Evolutionary conservation across 208 protist genomes (phyloP), one percentile per base, ranked within the genome.

Genomic region (Trichomonas vaginalis): DNA sequence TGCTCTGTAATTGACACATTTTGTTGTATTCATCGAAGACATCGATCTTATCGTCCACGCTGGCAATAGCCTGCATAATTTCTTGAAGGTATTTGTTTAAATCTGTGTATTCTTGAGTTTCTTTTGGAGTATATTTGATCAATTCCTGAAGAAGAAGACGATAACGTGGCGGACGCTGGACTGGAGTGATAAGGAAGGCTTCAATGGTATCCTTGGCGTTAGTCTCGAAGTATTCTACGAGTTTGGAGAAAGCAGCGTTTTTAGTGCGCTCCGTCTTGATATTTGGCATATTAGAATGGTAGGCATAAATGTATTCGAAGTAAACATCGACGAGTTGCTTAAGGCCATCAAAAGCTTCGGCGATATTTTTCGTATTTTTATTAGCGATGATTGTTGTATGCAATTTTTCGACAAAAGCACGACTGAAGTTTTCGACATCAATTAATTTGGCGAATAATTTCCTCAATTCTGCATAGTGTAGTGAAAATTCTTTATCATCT

Each of bases 141-240:
- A 96, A 8, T 92, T 96, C 96, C 62, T 96, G 96, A 42, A 96
- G 80, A 45, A 96, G 83, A 51, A 96, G 45, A 79, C 92, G 82
- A 70, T 96, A 96, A 42, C 96, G 61, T 46, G 96, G 96, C 15
- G 80, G 62, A 15, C 96, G 40, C 49, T 96, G 96, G n/a, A 96
- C 62, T n/a, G 96, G 96, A 56, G 62, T 49, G 39, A 96, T 96
- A 23, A 96, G 27, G 27, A 51, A 92, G 12, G 40, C 35, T 39
- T 42, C 15, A 56, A 92, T 3, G 4, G 86, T 92, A 42, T 92
- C 86, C 0, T 39, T 35, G 10, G 37, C 0, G 27, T 42, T 35
- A 1, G 27, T 12, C 51, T 92, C 86, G 27, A 40, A 35, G 17
- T 83, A 42, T 83, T 35, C 35, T 10, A 12, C 10, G 12, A 83